Percentiles rank a stretch among this genome's conserved stretches.
Conservation (phyloP, 2,329 filamentous ascomycete species). For the Amauroascus niger region DNA sequence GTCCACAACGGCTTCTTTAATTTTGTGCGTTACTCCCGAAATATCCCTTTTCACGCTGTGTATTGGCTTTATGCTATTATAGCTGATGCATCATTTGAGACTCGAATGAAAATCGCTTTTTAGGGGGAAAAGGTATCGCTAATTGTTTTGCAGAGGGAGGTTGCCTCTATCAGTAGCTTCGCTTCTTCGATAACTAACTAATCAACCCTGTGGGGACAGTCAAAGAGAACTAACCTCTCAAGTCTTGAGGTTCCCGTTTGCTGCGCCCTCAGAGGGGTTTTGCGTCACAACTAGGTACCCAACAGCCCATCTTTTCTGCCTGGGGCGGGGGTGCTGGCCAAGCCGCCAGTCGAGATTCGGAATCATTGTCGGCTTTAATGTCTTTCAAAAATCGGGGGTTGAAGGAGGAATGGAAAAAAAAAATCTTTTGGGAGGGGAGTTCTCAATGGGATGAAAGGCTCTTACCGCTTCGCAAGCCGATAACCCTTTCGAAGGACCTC, state of each 20-base stretch:
- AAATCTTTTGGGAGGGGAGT: no score
- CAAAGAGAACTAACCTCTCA: not conserved
- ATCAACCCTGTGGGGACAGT: not conserved
- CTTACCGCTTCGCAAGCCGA: no score
- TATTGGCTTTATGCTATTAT: not conserved
- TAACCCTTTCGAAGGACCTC: no score
- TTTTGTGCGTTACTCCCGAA: not conserved
- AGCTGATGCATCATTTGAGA: constrained; percentile 1
- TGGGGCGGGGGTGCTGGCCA: not conserved
- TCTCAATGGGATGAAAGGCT: no score
- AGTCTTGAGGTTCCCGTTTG: not conserved
- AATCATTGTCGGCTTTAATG: not conserved
- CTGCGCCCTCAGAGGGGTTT: not conserved
- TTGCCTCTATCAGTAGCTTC: not conserved
- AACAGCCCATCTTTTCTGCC: not conserved
- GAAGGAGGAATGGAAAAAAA: not conserved
- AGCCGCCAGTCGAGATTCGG: not conserved
- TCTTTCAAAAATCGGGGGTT: not conserved
- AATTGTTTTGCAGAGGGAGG: no score
- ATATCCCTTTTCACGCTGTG: not conserved
- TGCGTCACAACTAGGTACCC: not conserved
- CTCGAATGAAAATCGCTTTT: not conserved
- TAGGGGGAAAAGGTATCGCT: no score
- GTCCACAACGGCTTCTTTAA: no score
- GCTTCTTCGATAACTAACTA: no score